Evolutionary conservation across 2,329 filamentous ascomycete species (phyloP).

Genomic region (Sphaerostilbella broomeana): DNA sequence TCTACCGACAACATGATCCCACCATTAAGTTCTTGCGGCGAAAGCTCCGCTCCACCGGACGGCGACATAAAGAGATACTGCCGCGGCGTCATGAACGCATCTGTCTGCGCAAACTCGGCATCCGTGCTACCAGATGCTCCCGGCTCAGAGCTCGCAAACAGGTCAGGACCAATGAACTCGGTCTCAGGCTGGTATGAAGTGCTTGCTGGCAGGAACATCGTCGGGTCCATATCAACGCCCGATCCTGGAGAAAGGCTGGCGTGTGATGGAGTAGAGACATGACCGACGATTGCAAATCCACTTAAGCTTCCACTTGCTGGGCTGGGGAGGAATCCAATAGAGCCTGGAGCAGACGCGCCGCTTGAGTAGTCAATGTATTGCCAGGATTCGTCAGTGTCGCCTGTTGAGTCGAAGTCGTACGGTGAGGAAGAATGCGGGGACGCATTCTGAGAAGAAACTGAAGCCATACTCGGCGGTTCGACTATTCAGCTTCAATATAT

Average conservation of each 20-base stretch:
- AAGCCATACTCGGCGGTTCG: conserved; percentile 33
- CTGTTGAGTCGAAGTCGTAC: conserved; percentile 34
- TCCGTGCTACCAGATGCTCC: conserved; percentile 15
- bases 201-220: conserved; percentile 28
- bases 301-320: conserved; percentile 45
- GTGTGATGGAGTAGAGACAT: conserved; percentile 26
- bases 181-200: conserved; percentile 24
- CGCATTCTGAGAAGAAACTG: conserved; percentile 31
- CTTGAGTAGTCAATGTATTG: conserved; percentile 35
- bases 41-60: conserved; percentile 20
- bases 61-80: conserved; percentile 35
- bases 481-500: no score
- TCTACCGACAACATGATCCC: conserved; percentile 14
- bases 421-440: conserved; percentile 34
- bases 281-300: conserved; percentile 43
- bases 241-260: conserved; percentile 36
- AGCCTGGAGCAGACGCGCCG: conserved; percentile 29
- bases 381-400: conserved; percentile 40
- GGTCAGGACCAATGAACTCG: conserved; percentile 16
- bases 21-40: conserved; percentile 26
- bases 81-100: conserved; percentile 32
- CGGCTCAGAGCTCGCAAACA: conserved; percentile 25
- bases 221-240: conserved; percentile 32
- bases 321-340: conserved; percentile 42
- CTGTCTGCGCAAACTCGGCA: conserved; percentile 25